Base-by-base conservation (phyloP, 2,329 filamentous ascomycete species). In the Colletotrichum tropicale region DNA sequence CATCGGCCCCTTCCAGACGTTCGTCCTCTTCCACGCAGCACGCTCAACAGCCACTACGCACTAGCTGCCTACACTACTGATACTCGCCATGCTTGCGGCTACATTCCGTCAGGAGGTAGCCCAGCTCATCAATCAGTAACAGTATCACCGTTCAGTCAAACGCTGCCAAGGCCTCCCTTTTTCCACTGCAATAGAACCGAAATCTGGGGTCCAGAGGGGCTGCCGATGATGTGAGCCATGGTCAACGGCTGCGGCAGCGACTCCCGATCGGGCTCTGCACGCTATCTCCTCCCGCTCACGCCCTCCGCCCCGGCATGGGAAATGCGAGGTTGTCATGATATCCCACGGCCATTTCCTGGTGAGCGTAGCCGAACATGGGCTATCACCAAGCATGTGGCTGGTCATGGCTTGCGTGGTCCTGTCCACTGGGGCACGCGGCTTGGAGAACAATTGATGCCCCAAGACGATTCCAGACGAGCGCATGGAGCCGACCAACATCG, bases 81-180 rank as follows among this genome's bases (percentile, higher is more conserved):
- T 48, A n/a, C 38, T 58, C 24, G 15, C 15, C 55, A 58, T 16
- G 21, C 26, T 58, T 26, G 55, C 43, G 43, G n/a, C 43, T 21
- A 52, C 43, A 52, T 52, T 52, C 43, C 43, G 28, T 55, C 56
- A 65, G 38, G 16, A 72, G 30, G 55, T 28, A 52, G 72, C 24
- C 43, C 60, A 61, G 62, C 34, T 75, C 74, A 74, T 74, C 70
- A 76, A 76, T 74, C 74, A 74, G 74, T 65, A 65, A 76, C 74
- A 61, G 43, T 66, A 30, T 74, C 74, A 62, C 32, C 58, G 9
- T 52, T 48, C 34, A 30, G 61, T 65, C 74, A 76, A 74, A 76
- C 73, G 34, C 58, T 68, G 74, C 74, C 64, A 76, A 76, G 64
- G 34, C 60, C 26, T 38, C 74, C 55, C 26, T 62, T 43, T 38